These are phyloP conservation scores for Kickxella alabastrina DNA, from an alignment of 192 early-diverging fungal species.

Conservation along the genomic window DNA sequence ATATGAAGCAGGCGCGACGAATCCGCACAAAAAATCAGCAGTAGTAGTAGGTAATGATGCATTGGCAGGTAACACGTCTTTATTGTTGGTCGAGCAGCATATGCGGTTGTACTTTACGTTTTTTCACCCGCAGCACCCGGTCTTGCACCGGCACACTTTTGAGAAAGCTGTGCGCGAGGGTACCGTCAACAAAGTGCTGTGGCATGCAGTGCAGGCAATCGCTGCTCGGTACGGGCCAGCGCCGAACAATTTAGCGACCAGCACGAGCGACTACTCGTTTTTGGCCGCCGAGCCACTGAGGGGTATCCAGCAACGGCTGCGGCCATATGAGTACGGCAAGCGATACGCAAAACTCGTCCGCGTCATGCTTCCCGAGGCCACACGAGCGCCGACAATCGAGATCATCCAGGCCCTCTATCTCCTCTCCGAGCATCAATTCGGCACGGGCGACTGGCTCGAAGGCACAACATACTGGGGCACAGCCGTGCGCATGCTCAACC, in stretches of 20 bases:
- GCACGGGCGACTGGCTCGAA: constrained; percentile 45
- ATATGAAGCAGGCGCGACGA: not conserved
- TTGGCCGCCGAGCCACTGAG: no score
- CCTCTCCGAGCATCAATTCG: constrained; percentile 45
- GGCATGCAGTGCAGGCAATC: constrained; percentile 48
- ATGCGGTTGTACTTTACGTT: constrained; percentile 38
- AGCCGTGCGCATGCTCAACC: constrained; percentile 51
- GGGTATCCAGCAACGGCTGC: constrained; percentile 1
- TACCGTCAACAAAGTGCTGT: constrained; percentile 33
- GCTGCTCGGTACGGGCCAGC: constrained; percentile 39
- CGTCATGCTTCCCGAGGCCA: constrained; percentile 38
- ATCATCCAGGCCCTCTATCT: constrained; percentile 48
- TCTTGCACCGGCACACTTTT: constrained; percentile 48
- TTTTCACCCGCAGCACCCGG: constrained; percentile 50
- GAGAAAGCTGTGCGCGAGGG: constrained; percentile 33
- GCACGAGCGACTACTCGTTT: no score
- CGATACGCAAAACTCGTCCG: constrained; percentile 26
- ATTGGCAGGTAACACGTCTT: not conserved
- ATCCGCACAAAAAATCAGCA: not conserved
- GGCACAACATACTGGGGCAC: constrained; percentile 52
- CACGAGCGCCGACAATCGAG: constrained; percentile 30
- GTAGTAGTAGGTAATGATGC: not conserved
- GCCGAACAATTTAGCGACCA: constrained; percentile 1
- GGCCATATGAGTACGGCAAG: constrained; percentile 33
- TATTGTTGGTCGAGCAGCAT: constrained; percentile 14